These are phyloP conservation scores for Immersiporthe knoxdaviesiana DNA, from an alignment of 2,329 filamentous ascomycete species.

Conservation along the genomic window DNA sequence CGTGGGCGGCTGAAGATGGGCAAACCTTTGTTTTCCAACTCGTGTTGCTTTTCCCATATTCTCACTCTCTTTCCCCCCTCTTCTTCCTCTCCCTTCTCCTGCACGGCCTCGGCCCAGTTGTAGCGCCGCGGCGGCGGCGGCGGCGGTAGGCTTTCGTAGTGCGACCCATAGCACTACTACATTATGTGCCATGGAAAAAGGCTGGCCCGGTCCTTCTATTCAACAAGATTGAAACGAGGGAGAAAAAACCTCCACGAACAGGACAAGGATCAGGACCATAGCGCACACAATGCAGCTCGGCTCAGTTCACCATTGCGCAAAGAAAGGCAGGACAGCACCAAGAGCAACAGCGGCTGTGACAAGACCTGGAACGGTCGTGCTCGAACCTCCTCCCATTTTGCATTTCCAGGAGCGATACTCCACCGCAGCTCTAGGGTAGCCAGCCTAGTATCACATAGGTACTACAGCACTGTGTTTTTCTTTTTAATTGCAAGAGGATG, in stretches of 20 bases:
- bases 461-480: too few species aligned
- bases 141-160: background rate
- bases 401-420: slow-evolving; percentile 7
- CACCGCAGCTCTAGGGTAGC: slow-evolving; percentile 14
- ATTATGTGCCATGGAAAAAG: background rate
- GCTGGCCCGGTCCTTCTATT: background rate
- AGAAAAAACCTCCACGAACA: too few species aligned
- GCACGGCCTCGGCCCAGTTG: background rate
- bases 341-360: slow-evolving; percentile 4
- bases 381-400: slow-evolving; percentile 20
- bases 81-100: too few species aligned
- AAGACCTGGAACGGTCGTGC: slow-evolving; percentile 20
- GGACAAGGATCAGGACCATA: too few species aligned
- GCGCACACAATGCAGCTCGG: too few species aligned
- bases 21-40: background rate
- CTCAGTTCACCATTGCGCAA: slow-evolving; percentile 3
- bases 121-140: background rate
- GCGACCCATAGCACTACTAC: background rate
- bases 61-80: background rate
- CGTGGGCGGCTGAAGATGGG: background rate
- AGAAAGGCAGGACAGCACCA: too few species aligned
- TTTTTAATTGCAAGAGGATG: too few species aligned
- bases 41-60: background rate
- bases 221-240: background rate
- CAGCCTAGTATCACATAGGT: slow-evolving; percentile 23